Evolutionary conservation across 2,329 filamentous ascomycete genomes (phyloP).

Genomic region (Sclerotinia borealis): DNA sequence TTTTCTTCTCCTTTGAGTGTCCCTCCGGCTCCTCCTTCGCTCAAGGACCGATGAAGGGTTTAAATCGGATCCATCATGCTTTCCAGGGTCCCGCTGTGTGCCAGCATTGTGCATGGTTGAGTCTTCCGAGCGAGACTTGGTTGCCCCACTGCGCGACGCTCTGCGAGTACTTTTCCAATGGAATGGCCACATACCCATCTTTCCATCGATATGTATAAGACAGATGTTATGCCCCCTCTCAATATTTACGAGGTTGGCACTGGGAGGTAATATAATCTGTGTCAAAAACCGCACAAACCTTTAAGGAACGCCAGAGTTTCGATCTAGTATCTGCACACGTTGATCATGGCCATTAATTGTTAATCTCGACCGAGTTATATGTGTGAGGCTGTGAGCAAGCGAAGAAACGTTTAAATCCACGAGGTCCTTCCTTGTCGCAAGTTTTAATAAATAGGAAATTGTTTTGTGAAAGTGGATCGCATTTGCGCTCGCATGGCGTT

Average conservation of each 20-base stretch:
- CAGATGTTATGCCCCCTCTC: slow-evolving; percentile 12
- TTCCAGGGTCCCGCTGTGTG: slow-evolving; percentile 24
- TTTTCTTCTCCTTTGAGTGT: slow-evolving; percentile 26
- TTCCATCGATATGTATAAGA: slow-evolving; percentile 25
- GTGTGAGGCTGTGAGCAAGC: background rate
- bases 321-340: slow-evolving; percentile 9
- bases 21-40: slow-evolving; percentile 33
- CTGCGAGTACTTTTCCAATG: slow-evolving; percentile 65
- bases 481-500: slow-evolving; percentile 10
- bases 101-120: slow-evolving; percentile 35
- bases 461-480: slow-evolving; percentile 6
- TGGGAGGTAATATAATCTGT: background rate
- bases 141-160: slow-evolving; percentile 48
- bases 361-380: background rate
- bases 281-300: background rate
- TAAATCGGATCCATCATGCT: slow-evolving; percentile 32
- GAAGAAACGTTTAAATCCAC: slow-evolving; percentile 2
- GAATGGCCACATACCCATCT: slow-evolving; percentile 81
- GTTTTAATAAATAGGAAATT: slow-evolving; percentile 11
- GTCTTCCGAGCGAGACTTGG: slow-evolving; percentile 49
- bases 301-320: background rate
- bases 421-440: slow-evolving; percentile 13
- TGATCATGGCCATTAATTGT: slow-evolving; percentile 7
- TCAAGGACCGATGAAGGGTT: slow-evolving; percentile 25
- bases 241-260: slow-evolving; percentile 5